These are phyloP conservation scores for Oryza nivara DNA, from an alignment of 176 grass and related monocot species.

Conservation along the genomic window DNA sequence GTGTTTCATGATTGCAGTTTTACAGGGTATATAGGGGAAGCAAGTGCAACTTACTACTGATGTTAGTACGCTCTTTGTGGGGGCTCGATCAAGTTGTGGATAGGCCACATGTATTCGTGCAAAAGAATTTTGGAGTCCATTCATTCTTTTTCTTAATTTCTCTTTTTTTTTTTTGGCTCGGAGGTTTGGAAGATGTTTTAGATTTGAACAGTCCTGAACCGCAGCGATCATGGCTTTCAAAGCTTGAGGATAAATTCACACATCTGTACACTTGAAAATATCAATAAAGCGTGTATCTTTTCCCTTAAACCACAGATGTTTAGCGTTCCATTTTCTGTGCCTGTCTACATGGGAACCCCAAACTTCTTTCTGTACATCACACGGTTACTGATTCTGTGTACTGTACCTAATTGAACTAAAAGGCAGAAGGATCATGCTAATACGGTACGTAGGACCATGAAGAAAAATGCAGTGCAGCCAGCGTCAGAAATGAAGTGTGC, in stretches of 20 bases:
- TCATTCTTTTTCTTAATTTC: not conserved
- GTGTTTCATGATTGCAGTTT: conserved; percentile 4
- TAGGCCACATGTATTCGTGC: conserved; percentile 4
- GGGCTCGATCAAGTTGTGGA: conserved; percentile 19
- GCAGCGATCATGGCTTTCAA: conserved; percentile 32
- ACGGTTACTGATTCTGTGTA: not conserved
- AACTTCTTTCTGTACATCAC: not conserved
- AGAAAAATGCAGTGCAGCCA: not conserved
- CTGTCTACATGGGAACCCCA: not conserved
- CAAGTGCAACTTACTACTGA: not conserved
- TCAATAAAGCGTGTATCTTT: conserved; percentile 41
- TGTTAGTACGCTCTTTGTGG: not conserved
- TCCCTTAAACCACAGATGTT: too few species aligned
- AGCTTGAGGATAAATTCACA: conserved; percentile 19
- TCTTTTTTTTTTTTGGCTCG: not conserved
- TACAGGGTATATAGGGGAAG: conserved; percentile 45
- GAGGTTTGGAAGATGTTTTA: conserved; percentile 16
- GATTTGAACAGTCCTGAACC: not conserved
- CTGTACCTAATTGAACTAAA: not conserved
- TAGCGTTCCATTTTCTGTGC: not conserved
- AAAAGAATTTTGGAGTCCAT: conserved; percentile 39
- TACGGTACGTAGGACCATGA: not conserved
- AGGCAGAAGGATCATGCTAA: not conserved
- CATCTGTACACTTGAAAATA: conserved; percentile 47
- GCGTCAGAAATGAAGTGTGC: not conserved